A percentile compares a stretch with the other conserved stretches of the same genome.
Evolutionary conservation across 169 alveolate genomes (phyloP).

Genomic region (Amoebophrya sp.): DNA sequence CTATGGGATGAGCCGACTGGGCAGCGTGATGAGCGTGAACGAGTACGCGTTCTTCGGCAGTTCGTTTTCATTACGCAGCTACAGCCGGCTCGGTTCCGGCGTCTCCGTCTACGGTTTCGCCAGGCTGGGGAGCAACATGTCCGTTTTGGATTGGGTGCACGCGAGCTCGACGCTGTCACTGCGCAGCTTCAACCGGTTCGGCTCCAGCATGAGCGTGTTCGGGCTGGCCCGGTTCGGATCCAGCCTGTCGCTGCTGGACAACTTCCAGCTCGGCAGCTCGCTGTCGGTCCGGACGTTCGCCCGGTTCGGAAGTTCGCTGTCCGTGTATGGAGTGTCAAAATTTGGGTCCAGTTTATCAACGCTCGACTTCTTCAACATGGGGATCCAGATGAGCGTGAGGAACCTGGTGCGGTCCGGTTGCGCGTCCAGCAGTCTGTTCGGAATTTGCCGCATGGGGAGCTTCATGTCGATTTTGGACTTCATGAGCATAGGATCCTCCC

Average conservation of each 20-base stretch:
- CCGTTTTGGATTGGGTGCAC: constrained; percentile 43
- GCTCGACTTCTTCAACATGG: constrained; percentile 37
- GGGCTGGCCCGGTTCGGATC: constrained; percentile 37
- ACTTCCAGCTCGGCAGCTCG: constrained; percentile 40
- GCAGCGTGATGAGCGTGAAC: neutral
- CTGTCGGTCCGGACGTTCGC: constrained; percentile 30
- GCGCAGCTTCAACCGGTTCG: constrained; percentile 33
- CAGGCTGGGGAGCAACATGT: constrained; percentile 35
- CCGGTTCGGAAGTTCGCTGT: constrained; percentile 30
- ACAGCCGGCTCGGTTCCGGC: constrained; percentile 34
- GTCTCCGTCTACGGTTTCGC: constrained; percentile 43
- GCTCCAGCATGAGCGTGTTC: constrained; percentile 15
- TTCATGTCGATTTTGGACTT: constrained; percentile 11
- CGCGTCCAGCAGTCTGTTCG: constrained; percentile 28
- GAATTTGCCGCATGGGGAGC: constrained; percentile 16
- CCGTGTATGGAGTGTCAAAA: constrained; percentile 30
- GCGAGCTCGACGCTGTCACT: constrained; percentile 26
- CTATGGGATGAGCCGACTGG: constrained; percentile 42
- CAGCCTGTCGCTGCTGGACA: constrained; percentile 34
- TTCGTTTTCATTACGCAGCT: constrained; percentile 36
- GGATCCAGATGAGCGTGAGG: constrained; percentile 25
- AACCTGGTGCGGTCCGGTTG: constrained; percentile 29
- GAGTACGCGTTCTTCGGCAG: constrained; percentile 42
- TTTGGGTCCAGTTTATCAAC: neutral
- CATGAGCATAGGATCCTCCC: constrained; percentile 27